Evolutionary conservation across 768 basidiomycete species (phyloP), one percentile per base, ranked within the genome.

Genomic region (Lanmaoa rubissima): DNA sequence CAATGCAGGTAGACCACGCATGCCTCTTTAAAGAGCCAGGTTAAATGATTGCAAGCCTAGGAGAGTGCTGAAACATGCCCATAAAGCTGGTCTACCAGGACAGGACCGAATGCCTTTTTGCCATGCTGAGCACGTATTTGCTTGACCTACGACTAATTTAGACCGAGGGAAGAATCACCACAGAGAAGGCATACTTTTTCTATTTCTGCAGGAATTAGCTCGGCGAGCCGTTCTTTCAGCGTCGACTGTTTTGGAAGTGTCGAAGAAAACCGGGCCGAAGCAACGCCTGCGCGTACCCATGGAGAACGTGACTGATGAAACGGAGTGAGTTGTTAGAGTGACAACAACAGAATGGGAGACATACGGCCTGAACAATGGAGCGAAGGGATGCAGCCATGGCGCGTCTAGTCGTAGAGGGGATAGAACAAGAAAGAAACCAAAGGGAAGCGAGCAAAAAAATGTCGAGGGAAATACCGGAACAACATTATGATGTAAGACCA

Each of bases 31-130:
- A 52, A 58, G 47, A 11, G 32, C 17, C 0, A 12, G 44, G 28
- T 47, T 36, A 55, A 51, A 57, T 46, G 44, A 61, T 47, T 54
- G 40, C 10, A 50, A 46, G 28, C n/a, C 54, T 45, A 28, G 40
- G 34, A 26, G 10, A 2, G 34, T 28, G 11, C n/a, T n/a, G 40
- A 36, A 34, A 59, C 58, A 24, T 68, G 86, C 90, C 93, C 93
- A 72, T 93, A 92, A 63, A 94, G 84, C 72, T 94, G 92, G 74
- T 94, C 90, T 53, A 95, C 93, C 46, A 87, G 69, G 63, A 96
- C 92, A 50, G 92, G 90, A 38, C 96, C 95, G 66, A 98, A 95
- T 14, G 90, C 72, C 79, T 97, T 96, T 78, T 89, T 87, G 62
- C 96, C 96, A 75, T 98, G 89, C 68, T 83, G 84, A 55, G 85